A percentile compares a stretch with the other conserved stretches of the same genome.
Evolutionary conservation across 495 filamentous ascomycete species (phyloP).

Genomic region (Physcia stellaris): DNA sequence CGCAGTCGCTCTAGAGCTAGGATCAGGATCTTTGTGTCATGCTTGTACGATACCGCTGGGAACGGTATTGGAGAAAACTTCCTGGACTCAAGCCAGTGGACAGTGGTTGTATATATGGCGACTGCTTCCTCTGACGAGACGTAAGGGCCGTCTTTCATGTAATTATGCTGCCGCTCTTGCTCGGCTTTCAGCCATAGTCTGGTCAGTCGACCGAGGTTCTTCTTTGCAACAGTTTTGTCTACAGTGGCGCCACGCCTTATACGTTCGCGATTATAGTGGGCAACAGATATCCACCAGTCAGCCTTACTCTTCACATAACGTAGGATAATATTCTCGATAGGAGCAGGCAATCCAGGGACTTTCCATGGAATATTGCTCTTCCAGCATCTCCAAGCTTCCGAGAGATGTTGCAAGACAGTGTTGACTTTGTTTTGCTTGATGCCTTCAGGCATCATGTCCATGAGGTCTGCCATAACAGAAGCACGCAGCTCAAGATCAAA

Average conservation of each 20-base stretch:
- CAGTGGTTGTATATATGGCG: constrained; percentile 96
- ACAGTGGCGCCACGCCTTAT: constrained; percentile 93
- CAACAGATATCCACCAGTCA: constrained; percentile 99
- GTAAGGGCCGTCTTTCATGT: constrained; percentile 98
- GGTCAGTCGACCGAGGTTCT: constrained; percentile 92
- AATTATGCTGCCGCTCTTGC: constrained; percentile 97
- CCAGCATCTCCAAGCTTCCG: constrained; percentile 98
- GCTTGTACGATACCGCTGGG: constrained; percentile 98
- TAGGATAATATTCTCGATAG: constrained; percentile 96
- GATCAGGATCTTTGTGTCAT: constrained; percentile 98
- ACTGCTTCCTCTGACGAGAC: constrained; percentile 97
- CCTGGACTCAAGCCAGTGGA: constrained; percentile 96
- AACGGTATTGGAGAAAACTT: constrained; percentile 99
- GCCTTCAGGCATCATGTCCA: constrained; percentile 99
- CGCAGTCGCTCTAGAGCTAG: constrained; percentile 86
- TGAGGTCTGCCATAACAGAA: constrained; percentile 96
- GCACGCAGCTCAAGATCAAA: constrained; percentile 97
- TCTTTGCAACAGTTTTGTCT: constrained; percentile 98
- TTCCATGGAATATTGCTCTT: constrained; percentile 99
- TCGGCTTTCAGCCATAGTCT: constrained; percentile 96
- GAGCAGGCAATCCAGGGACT: constrained; percentile 87
- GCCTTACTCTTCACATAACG: constrained; percentile 98
- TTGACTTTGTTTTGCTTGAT: constrained; percentile 99
- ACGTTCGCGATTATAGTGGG: constrained; percentile 95
- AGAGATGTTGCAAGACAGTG: constrained; percentile 91